Evolutionary conservation across 1,284 basidiomycete genomes (phyloP).

Genomic region (Chondrostereum purpureum): DNA sequence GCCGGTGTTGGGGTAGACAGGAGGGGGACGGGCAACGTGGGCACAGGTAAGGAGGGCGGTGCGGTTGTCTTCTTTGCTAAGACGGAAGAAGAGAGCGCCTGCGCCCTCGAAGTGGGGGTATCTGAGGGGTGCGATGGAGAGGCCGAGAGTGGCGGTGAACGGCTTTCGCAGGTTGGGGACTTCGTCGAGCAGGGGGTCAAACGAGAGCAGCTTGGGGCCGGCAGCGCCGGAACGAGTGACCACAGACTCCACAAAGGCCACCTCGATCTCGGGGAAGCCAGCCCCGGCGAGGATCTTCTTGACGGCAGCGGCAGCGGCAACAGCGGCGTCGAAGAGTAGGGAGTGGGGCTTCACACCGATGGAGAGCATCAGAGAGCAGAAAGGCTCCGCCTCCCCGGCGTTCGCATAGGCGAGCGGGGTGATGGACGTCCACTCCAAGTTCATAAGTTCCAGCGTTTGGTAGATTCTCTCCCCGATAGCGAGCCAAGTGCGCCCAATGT

Average conservation of each 20-base stretch:
- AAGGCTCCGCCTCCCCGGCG: slow-evolving; percentile 6
- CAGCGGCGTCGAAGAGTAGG: slow-evolving; percentile 22
- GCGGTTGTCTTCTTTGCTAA: slow-evolving; percentile 18
- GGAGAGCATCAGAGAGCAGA: slow-evolving; percentile 31
- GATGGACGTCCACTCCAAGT: background rate
- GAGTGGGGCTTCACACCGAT: slow-evolving; percentile 31
- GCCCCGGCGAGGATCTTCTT: slow-evolving; percentile 18
- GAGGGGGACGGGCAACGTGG: slow-evolving; percentile 25
- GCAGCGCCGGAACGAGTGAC: slow-evolving; percentile 9
- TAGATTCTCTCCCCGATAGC: too few species aligned
- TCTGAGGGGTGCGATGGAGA: slow-evolving; percentile 24
- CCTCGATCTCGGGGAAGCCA: slow-evolving; percentile 23
- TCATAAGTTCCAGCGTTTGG: background rate
- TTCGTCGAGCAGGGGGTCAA: slow-evolving; percentile 22
- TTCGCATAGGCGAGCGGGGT: background rate
- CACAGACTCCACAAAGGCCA: slow-evolving; percentile 29
- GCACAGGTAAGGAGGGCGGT: slow-evolving; percentile 30
- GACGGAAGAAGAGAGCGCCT: slow-evolving; percentile 28
- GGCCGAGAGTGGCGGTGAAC: slow-evolving; percentile 27
- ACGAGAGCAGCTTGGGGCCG: slow-evolving; percentile 26
- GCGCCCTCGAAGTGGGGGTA: slow-evolving; percentile 28
- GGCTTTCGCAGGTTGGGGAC: slow-evolving; percentile 28
- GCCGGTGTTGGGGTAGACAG: slow-evolving; percentile 16
- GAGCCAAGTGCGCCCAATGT: background rate
- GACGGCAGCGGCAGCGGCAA: slow-evolving; percentile 25